phyloP scores from a whole-genome alignment of 352 stramenopile genomes.

The Thraustochytrium sp. region DNA sequence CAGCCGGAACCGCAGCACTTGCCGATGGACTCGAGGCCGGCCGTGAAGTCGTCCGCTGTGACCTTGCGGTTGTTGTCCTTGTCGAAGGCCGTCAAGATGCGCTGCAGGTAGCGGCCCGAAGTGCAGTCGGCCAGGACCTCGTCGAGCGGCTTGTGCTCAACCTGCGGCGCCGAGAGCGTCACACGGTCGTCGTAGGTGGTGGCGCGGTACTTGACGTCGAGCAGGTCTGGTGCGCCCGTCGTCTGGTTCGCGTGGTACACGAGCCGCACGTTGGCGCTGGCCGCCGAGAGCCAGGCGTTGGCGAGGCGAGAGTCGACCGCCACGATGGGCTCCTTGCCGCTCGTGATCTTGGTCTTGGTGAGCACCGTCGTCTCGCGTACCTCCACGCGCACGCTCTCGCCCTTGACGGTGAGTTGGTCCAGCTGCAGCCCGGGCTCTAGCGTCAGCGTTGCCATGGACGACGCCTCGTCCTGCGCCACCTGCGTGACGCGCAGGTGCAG shows the following conservation, averaged over 20 bases:
- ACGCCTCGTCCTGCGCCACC: background rate
- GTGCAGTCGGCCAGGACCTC: background rate
- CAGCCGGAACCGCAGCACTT: constrained; percentile 25
- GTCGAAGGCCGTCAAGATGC: background rate
- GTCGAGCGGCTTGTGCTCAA: background rate
- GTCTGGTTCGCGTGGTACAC: constrained; percentile 3
- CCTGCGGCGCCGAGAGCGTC: background rate
- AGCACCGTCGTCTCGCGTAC: background rate
- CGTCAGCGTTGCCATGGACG: background rate
- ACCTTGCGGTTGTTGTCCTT: constrained; percentile 1
- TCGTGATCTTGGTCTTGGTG: background rate
- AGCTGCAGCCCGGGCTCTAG: background rate
- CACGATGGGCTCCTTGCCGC: background rate
- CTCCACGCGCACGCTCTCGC: background rate
- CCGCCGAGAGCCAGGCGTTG: background rate
- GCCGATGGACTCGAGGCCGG: background rate
- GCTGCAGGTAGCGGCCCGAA: background rate
- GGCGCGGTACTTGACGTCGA: constrained; percentile 6
- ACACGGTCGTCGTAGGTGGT: constrained; percentile 8
- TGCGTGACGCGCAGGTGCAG: constrained; percentile 9
- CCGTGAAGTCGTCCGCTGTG: background rate
- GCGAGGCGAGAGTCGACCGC: background rate
- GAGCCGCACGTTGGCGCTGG: background rate
- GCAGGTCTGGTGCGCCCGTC: background rate
- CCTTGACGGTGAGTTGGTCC: background rate